Base-by-base conservation (phyloP, 108 stramenopile species). In the Pinguiococcus pyrenoidosus region DNA sequence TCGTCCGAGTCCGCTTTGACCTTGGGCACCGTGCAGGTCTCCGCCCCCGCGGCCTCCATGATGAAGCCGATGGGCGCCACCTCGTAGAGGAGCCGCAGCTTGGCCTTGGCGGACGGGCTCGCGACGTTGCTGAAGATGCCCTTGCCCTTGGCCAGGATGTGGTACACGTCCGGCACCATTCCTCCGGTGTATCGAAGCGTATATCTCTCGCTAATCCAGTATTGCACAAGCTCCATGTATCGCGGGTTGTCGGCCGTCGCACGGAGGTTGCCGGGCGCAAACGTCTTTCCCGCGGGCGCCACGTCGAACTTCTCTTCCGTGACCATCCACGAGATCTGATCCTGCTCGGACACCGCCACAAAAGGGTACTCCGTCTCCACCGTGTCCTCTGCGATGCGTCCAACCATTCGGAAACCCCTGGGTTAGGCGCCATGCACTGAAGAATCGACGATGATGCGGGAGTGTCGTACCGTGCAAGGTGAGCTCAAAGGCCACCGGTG, bases 211-310 rank as follows among this genome's bases (percentile, higher is more conserved):
- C 6, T 13, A 16, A 52, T 44, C 58, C 49, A 53, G 21, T 48
- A 49, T 1, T 56, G 18, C 18, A 47, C 45, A 0, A 56, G 55
- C 20, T 17, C 24, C 37, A 47, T 61, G 59, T 70, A 70, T n/a
- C 21, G 22, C 25, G 61, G 29, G n/a, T 67, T 55, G 49, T 88
- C 86, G 48, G 84, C 73, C 14, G 85, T 83, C 6, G 86, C 83
- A 10, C 91, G 67, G 14, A 93, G 56, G 67, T 93, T 93, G 27
- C 87, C 91, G 8, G 91, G 91, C 22, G 87, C 85, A 50, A 87
- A 87, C 14, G 81, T 51, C 46, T 84, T 83, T 17, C 77, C 71
- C 6, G 51, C 42, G 1, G 74, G 64, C 40, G 66, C 29, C 46
- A 80, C 43, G 18, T 29, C 18, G 20, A 80, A 45, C 4, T 38